Conservation (phyloP, 371 early-diverging fungal species). For the Actinomortierella wolfii region DNA sequence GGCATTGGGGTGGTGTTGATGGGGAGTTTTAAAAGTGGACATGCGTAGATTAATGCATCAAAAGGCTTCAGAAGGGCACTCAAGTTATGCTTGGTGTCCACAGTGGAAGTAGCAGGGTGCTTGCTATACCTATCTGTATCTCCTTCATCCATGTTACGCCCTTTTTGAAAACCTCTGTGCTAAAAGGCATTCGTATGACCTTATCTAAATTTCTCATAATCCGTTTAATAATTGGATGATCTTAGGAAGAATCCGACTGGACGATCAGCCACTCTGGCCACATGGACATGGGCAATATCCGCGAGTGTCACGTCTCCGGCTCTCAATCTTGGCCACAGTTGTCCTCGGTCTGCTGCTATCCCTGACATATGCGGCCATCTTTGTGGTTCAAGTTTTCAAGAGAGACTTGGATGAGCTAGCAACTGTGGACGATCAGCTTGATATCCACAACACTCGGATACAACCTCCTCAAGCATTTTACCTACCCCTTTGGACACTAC, state of each 20-base stretch:
- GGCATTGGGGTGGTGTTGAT: too few species aligned
- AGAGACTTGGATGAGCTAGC: constrained; percentile 11
- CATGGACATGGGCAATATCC: constrained; percentile 10
- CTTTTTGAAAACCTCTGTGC: too few species aligned
- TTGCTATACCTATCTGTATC: not conserved
- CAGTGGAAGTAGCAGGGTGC: not conserved
- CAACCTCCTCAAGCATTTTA: not conserved
- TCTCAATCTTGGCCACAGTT: constrained; percentile 4
- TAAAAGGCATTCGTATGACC: too few species aligned
- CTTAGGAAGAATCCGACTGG: constrained; percentile 29
- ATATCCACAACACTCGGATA: not conserved
- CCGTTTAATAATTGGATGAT: not conserved
- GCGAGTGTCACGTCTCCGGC: constrained; percentile 9
- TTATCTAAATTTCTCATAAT: not conserved
- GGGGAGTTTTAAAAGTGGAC: too few species aligned
- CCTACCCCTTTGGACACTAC: not conserved
- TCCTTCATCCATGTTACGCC: too few species aligned
- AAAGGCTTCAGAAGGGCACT: too few species aligned
- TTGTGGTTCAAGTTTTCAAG: constrained; percentile 12
- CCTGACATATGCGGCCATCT: constrained; percentile 16
- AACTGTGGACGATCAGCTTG: not conserved
- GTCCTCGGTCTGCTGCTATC: not conserved
- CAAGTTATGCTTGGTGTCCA: too few species aligned
- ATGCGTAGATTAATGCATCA: too few species aligned
- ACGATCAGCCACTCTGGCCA: constrained; percentile 21